Evolutionary conservation across 805 yeast species (phyloP).

Genomic region (Ogataea pilisensis): DNA sequence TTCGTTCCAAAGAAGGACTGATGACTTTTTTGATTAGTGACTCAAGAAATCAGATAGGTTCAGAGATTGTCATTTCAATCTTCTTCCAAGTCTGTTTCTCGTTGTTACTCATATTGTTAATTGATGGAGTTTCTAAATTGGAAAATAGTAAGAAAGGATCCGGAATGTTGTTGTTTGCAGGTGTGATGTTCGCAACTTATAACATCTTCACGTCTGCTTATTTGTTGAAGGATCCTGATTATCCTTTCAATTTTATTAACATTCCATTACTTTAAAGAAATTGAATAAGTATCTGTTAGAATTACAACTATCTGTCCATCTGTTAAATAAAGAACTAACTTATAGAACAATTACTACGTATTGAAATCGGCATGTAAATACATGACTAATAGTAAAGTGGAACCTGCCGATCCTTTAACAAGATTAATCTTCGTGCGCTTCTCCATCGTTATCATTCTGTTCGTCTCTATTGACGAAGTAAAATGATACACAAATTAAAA

Average conservation of each 20-base stretch:
- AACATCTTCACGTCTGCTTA: slow-evolving; percentile 42
- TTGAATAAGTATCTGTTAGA: neutral
- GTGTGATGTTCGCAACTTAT: slow-evolving; percentile 34
- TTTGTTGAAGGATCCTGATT: slow-evolving; percentile 42
- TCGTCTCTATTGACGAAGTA: slow-evolving; percentile 79
- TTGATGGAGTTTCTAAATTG: slow-evolving; percentile 19
- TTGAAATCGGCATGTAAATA: no score
- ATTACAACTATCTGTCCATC: no score
- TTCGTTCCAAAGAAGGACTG: slow-evolving; percentile 45
- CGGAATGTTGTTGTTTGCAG: slow-evolving; percentile 21
- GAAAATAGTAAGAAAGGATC: slow-evolving; percentile 5
- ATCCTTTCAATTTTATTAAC: slow-evolving; percentile 39
- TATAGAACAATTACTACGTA: no score
- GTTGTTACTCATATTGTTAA: slow-evolving; percentile 35
- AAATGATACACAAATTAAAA: slow-evolving; percentile 75
- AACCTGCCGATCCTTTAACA: no score
- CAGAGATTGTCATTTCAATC: slow-evolving; percentile 55
- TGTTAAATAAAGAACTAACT: no score
- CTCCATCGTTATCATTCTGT: slow-evolving; percentile 52
- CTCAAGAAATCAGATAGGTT: slow-evolving; percentile 63
- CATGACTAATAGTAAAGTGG: neutral
- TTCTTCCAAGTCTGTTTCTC: slow-evolving; percentile 47
- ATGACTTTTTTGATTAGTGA: slow-evolving; percentile 57
- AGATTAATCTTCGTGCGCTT: neutral
- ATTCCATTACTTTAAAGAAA: slow-evolving; percentile 12